Conservation (phyloP, 1,284 basidiomycete genomes). For the Heterobasidion irregulare region DNA sequence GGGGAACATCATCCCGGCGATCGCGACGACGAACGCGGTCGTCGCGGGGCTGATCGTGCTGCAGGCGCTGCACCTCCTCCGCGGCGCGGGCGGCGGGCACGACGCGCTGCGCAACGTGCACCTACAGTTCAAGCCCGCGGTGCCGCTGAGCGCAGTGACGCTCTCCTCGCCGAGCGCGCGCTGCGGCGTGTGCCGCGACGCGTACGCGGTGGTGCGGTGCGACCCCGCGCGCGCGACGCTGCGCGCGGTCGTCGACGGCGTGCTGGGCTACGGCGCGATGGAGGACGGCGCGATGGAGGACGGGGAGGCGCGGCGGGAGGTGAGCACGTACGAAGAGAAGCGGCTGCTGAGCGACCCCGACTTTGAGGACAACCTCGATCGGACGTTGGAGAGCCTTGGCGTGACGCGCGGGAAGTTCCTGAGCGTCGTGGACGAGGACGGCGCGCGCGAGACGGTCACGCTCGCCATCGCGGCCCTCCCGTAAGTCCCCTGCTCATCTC, state of each 20-base stretch:
- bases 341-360: constrained; percentile 82
- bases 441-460: constrained; percentile 64
- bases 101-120: constrained; percentile 58
- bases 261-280: constrained; percentile 18
- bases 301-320: constrained; percentile 41
- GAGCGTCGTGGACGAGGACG: constrained; percentile 84
- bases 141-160: constrained; percentile 63
- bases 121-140: constrained; percentile 65
- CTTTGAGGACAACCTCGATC: constrained; percentile 77
- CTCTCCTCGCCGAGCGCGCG: constrained; percentile 59
- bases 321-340: constrained; percentile 83
- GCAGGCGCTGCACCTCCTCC: constrained; percentile 81
- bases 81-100: constrained; percentile 37
- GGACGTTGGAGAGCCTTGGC: constrained; percentile 66
- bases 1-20: constrained; percentile 98
- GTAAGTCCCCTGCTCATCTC: constrained; percentile 43
- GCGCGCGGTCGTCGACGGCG: constrained; percentile 61
- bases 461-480: constrained; percentile 65
- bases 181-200: constrained; percentile 85
- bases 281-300: constrained; percentile 30
- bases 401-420: constrained; percentile 76
- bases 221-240: constrained; percentile 62
- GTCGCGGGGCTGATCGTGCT: constrained; percentile 92
- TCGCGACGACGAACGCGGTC: constrained; percentile 98
- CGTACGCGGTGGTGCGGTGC: constrained; percentile 70